Conservation (phyloP, 2,329 filamentous ascomycete genomes). For the Monosporascus ibericus region DNA sequence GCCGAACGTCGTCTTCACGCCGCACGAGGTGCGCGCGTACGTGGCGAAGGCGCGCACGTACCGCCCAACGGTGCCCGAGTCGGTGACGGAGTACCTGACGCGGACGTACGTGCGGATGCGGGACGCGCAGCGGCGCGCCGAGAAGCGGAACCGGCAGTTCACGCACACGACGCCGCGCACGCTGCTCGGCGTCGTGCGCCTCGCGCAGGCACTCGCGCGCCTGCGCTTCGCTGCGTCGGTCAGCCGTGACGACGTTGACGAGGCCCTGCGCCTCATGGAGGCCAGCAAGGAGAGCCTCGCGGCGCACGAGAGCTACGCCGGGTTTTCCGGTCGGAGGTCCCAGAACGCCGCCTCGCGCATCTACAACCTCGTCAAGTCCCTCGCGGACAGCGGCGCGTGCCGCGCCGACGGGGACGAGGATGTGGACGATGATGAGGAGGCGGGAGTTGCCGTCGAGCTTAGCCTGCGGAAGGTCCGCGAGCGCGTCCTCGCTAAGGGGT, state of each 20-base stretch:
- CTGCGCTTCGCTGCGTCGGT: slow-evolving; percentile 83
- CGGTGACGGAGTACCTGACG: slow-evolving; percentile 91
- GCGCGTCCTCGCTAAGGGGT: slow-evolving; percentile 89
- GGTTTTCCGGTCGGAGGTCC: slow-evolving; percentile 52
- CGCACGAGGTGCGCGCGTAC: slow-evolving; percentile 91
- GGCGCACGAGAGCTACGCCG: slow-evolving; percentile 52
- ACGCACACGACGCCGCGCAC: slow-evolving; percentile 92
- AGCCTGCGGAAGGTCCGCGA: slow-evolving; percentile 86
- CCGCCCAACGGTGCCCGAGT: slow-evolving; percentile 77
- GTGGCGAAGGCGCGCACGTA: slow-evolving; percentile 87
- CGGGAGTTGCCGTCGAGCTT: slow-evolving; percentile 54
- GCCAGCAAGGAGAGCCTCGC: slow-evolving; percentile 90
- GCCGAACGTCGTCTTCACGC: slow-evolving; percentile 70
- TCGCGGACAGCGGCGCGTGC: slow-evolving; percentile 82
- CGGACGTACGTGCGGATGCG: slow-evolving; percentile 95
- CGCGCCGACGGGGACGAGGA: slow-evolving; percentile 56
- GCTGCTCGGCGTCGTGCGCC: slow-evolving; percentile 82
- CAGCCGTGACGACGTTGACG: slow-evolving; percentile 88
- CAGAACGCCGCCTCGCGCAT: slow-evolving; percentile 84
- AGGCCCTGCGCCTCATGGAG: slow-evolving; percentile 84
- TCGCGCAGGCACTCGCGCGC: slow-evolving; percentile 88
- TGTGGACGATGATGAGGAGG: slow-evolving; percentile 47
- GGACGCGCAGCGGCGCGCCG: slow-evolving; percentile 84
- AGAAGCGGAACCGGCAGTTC: slow-evolving; percentile 87
- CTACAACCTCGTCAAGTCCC: slow-evolving; percentile 85